These are phyloP conservation scores for Lenzites betulinus DNA, from an alignment of 768 basidiomycete genomes.

Conservation along the genomic window DNA sequence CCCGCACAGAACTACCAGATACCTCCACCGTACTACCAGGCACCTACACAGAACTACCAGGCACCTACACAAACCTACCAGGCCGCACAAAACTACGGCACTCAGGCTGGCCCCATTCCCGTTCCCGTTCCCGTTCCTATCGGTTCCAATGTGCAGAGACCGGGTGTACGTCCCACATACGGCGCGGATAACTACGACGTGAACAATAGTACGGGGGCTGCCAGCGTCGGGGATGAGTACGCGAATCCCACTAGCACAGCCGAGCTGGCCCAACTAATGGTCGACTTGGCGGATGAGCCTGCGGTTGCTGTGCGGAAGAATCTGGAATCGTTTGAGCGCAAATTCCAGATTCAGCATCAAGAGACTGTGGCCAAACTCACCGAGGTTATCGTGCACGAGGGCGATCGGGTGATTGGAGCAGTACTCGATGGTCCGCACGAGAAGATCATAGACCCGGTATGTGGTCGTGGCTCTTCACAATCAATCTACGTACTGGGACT, in stretches of 20 bases:
- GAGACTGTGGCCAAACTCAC: constrained; percentile 36
- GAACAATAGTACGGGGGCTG: too few species aligned
- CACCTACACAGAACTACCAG: too few species aligned
- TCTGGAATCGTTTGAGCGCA: constrained; percentile 45
- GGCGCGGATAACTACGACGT: too few species aligned
- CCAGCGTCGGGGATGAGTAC: neutral
- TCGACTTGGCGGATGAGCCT: constrained; percentile 18
- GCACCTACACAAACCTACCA: too few species aligned
- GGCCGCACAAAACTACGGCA: too few species aligned
- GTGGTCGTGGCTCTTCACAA: constrained; percentile 17
- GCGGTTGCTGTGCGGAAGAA: constrained; percentile 39
- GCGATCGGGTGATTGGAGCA: constrained; percentile 42
- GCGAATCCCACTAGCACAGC: too few species aligned
- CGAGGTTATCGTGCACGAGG: constrained; percentile 33
- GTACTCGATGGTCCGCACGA: constrained; percentile 48
- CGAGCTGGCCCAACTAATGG: neutral
- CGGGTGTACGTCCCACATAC: too few species aligned
- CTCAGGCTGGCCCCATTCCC: too few species aligned
- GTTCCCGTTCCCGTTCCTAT: too few species aligned
- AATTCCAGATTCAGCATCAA: constrained; percentile 47
- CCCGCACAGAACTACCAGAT: too few species aligned
- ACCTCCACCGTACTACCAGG: too few species aligned
- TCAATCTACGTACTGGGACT: neutral
- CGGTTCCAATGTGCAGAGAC: too few species aligned
- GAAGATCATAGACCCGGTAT: constrained; percentile 41